Evolutionary conservation across 805 yeast species (phyloP), one percentile per base, ranked within the genome.

Genomic region (Zygoascus ofunaensis): DNA sequence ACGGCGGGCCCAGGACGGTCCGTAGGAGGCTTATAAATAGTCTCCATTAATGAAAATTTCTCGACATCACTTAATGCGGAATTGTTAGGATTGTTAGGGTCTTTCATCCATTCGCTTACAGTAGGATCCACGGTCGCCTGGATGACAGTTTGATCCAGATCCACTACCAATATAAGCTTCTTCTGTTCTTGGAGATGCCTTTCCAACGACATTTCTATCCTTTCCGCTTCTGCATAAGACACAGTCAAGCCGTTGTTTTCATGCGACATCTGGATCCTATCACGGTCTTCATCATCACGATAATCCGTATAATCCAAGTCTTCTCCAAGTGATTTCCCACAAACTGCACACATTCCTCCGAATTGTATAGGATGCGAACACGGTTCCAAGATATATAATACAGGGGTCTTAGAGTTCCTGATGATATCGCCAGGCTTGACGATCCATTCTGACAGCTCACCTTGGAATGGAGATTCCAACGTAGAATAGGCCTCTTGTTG

Each of bases 111-210:
- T 57, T 86, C 95, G 0, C 92, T 92, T 24, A 92, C 94, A 0
- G 96, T 87, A 0, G 97, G 97, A 60, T 92, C 98, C 15, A 90
- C 97, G 4, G 97, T 90, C 35, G 97, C 95, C 58, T 92, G 98
- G 26, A 92, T 90, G 4, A 92, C 94, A 0, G 98, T 92, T 62
- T 92, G 98, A 66, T 92, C 98, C 50, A 92, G 71, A 69, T 92
- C 98, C 4, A 92, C 98, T 23, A 92, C 97, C 45, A 92, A 70
- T 24, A 92, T 87, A 49, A 92, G 69, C 60, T 85, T 86, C 47
- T 73, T 68, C 43, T 77, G 83, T 14, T 69, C 60, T 4, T 79
- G 63, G 39, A 92, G 69, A 47, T 82, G 69, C 45, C 70, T 66
- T 3, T 86, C 77, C 42, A 87, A 72, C 24, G 67, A 66, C 48